Base-by-base conservation (phyloP, 1,284 basidiomycete genomes). In the Pseudozyma sp. region DNA sequence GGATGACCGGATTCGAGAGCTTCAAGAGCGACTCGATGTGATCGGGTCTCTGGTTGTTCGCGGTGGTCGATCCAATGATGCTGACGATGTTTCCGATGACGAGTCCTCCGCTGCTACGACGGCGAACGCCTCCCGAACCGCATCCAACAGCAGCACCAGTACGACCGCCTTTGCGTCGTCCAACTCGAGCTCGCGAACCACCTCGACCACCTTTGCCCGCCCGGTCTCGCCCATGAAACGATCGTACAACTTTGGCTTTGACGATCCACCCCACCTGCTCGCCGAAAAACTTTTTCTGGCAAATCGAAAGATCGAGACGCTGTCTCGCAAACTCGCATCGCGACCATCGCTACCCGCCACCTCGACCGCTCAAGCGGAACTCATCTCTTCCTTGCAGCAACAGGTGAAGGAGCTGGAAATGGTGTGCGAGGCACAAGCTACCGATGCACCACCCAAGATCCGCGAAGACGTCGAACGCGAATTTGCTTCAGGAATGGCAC, bases 401-500 rank as follows among this genome's bases (percentile, higher is more conserved):
- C 75, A 77, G 31, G 54, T 81, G 0, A 47, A 45, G 11, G 81
- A 83, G 54, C 70, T 81, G 13, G 80, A 81, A 65, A 71, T 76
- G 6, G 80, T 81, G 5, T 77, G 75, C 48, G 80, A 81, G 24
- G 79, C 72, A 3, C 78, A 80, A 51, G 66, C 71, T 1, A 37
- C 43, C n/a, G 73, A 78, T 17, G 74, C 80, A 3, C 75, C 79
- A 14, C 77, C 67, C 24, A 68, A 75, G 24, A 65, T 79, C 44
- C 73, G 79, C 14, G 81, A 81, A 57, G 81, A 81, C 40, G 79
- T 81, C n/a, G 79, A 78, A 42, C 48, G 64, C 11, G 80, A 81
- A 48, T 82, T 62, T 46, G 3, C 29, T 0, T 52, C 35, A 0
- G 39, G 55, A 9, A 30, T 81, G 7, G 37, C 43, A 0, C 62